Base-by-base conservation (phyloP, 768 basidiomycete species). In the Kwoniella dejecticola region DNA sequence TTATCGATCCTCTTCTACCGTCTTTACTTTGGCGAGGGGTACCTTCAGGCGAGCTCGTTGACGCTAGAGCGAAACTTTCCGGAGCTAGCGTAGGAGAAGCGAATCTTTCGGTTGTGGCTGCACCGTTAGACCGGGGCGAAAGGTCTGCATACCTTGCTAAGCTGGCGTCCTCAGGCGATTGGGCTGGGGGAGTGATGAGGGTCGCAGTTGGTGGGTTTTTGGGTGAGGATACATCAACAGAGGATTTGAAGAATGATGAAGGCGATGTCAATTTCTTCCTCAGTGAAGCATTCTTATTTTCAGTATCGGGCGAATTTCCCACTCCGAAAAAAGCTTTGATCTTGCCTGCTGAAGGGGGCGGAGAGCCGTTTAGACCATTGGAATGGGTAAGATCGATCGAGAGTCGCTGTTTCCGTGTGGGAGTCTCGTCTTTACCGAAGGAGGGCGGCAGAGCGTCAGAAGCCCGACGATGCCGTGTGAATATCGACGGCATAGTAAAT, bases 401-500 rank as follows among this genome's bases (percentile, higher is more conserved):
- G 3, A 44, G 19, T n/a, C 64, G 58, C 41, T 71, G 68, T 33
- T 44, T 50, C 3, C 38, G 27, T 48, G 33, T n/a, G 33, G 61
- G 26, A 13, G 42, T 26, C 1, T 54, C 55, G 3, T 58, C 56
- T 4, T 45, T 50, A 6, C 47, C 45, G 23, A 17, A 5, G 24
- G 58, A 53, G 26, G 52, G 31, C 10, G 56, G 45, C 19, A 52
- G 36, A 6, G 36, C 45, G 5, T 71, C 72, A 42, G 69, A 74
- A 3, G 53, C 55, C 23, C 72, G 55, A 7, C 72, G 59, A 54
- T 57, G n/a, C 33, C 57, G 60, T 30, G 64, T 57, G 36, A 72
- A 72, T 19, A 72, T 44, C 33, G 71, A 72, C 15, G 71, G 71
- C 71, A 72, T 72, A 27, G 13, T 65, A 55, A 26, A 13, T 52